Evolutionary conservation across 108 stramenopile genomes (phyloP).

Genomic region (Parmales sp.): DNA sequence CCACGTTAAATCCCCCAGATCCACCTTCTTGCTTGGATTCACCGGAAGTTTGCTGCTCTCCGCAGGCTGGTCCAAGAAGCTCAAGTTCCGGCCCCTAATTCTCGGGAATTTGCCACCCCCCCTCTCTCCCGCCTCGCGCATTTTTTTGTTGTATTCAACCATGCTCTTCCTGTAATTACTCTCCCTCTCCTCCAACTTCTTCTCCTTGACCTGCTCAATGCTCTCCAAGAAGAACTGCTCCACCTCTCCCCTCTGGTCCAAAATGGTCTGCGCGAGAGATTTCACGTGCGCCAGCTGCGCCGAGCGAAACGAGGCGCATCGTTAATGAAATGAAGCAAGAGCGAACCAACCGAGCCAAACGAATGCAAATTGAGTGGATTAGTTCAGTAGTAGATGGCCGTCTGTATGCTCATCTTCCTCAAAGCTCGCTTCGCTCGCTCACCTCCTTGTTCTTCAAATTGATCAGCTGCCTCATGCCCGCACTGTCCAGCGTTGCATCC

Average conservation of each 20-base stretch:
- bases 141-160: not conserved
- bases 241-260: slow-evolving; percentile 43
- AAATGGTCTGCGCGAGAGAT: slow-evolving; percentile 40
- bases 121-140: slow-evolving; percentile 1
- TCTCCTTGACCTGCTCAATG: slow-evolving; percentile 28
- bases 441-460: slow-evolving; percentile 47
- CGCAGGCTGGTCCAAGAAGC: not conserved
- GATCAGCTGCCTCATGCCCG: slow-evolving; percentile 33
- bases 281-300: slow-evolving; percentile 31
- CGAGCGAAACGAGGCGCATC: too few relatives aligned
- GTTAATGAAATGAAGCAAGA: too few relatives aligned
- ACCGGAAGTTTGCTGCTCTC: not conserved
- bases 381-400: too few relatives aligned
- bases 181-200: slow-evolving; percentile 17
- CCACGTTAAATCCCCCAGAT: slow-evolving; percentile 29
- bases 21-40: slow-evolving; percentile 9
- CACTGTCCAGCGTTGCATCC: slow-evolving; percentile 30
- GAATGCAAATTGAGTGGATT: too few relatives aligned
- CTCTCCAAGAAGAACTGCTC: slow-evolving; percentile 44
- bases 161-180: not conserved
- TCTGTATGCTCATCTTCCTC: too few relatives aligned
- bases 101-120: slow-evolving; percentile 16
- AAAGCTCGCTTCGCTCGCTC: too few relatives aligned
- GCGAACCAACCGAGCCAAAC: too few relatives aligned
- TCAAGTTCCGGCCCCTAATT: slow-evolving; percentile 16